Evolutionary conservation across 192 early-diverging fungal genomes (phyloP).

Genomic region (Coemansia sp.): DNA sequence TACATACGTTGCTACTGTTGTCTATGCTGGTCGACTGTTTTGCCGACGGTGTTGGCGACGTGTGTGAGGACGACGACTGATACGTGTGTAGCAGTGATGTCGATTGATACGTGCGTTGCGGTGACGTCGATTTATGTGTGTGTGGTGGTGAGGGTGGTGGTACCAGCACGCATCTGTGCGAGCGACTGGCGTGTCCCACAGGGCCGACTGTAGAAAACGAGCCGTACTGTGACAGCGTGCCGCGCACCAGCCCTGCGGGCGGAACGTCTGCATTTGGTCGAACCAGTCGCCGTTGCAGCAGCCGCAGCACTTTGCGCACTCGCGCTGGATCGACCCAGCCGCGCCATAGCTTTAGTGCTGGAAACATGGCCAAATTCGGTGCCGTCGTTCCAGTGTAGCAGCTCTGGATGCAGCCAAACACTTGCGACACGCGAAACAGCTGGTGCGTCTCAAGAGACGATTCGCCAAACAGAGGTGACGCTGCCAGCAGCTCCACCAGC

Average conservation of each 20-base stretch:
- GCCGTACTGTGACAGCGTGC: background rate
- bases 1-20: conserved; percentile 6
- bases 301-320: conserved; percentile 18
- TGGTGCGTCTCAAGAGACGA: conserved; percentile 43
- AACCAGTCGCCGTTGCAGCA: conserved; percentile 21
- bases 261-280: conserved; percentile 5
- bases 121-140: conserved; percentile 18
- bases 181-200: background rate
- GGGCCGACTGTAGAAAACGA: background rate
- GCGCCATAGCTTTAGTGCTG: conserved; percentile 33
- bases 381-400: conserved; percentile 7
- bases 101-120: conserved; percentile 4
- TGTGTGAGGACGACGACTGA: conserved; percentile 3
- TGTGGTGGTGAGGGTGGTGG: conserved; percentile 31
- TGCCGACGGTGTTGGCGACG: background rate
- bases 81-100: background rate
- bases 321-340: conserved; percentile 42
- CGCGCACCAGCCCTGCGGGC: background rate
- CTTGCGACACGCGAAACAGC: conserved; percentile 40
- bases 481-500: conserved; percentile 23
- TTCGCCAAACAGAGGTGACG: conserved; percentile 39
- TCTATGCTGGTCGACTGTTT: background rate
- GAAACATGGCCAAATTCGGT: conserved; percentile 4
- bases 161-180: background rate
- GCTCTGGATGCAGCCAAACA: conserved; percentile 28